Percentiles rank a stretch among this genome's conserved stretches.
Evolutionary conservation across 345 rosid species (phyloP).

Genomic region (Viola odorata): DNA sequence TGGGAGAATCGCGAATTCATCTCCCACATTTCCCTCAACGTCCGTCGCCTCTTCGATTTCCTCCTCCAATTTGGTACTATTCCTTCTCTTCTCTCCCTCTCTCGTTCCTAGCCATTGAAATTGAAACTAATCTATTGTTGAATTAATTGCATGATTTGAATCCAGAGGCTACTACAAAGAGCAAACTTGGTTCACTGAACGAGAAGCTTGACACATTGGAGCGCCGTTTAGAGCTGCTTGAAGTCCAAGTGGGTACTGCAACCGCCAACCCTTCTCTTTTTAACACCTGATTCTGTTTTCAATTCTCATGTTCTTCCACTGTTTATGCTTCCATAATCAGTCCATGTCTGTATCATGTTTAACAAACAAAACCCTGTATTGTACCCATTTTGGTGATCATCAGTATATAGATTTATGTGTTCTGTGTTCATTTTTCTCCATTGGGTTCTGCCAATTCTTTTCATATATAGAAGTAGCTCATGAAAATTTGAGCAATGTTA

Average conservation of each 20-base stretch:
- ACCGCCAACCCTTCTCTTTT: slow-evolving; percentile 81
- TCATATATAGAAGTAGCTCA: no score
- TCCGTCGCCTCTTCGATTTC: slow-evolving; percentile 98
- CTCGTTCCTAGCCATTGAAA: not conserved
- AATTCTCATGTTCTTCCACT: not conserved
- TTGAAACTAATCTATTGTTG: not conserved
- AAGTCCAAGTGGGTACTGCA: slow-evolving; percentile 88
- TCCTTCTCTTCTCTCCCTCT: not conserved
- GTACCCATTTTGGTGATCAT: no score
- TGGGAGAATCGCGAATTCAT: slow-evolving; percentile 99
- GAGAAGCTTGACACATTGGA: slow-evolving; percentile 85
- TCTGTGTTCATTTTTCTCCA: no score
- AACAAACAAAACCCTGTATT: no score
- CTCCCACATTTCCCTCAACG: slow-evolving; percentile 93
- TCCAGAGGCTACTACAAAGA: slow-evolving; percentile 84
- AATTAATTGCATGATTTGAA: not conserved
- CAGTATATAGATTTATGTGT: no score
- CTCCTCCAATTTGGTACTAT: slow-evolving; percentile 79
- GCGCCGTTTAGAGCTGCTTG: slow-evolving; percentile 80
- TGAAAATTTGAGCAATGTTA: no score
- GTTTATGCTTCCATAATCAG: not conserved
- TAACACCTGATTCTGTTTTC: slow-evolving; percentile 36
- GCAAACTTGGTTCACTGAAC: slow-evolving; percentile 74
- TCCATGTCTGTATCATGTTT: not conserved
- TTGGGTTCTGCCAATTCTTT: no score